Base-by-base conservation (phyloP, 2,329 filamentous ascomycete genomes). In the Diaporthe ilicicola region DNA sequence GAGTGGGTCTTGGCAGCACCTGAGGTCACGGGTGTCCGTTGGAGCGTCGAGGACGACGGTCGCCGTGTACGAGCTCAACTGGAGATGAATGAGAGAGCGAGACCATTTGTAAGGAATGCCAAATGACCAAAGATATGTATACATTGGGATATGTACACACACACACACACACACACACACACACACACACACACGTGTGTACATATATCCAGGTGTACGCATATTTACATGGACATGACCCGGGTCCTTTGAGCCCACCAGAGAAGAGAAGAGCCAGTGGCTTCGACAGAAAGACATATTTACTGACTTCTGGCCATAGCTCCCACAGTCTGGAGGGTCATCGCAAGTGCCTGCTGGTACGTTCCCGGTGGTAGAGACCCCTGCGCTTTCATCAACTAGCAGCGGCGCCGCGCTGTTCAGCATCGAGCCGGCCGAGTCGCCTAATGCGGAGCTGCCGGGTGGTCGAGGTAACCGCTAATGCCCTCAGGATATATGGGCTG, bases 11-110 rank as follows among this genome's bases (percentile, higher is more conserved):
- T 81, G 1, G 86, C 88, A 61, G 88, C 90, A 0, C 88, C 87
- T 1, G 77, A 81, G 1, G 82, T 88, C 9, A 88, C 92, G 56
- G 76, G 80, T 10, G 83, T 84, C 15, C 85, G 90, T 24, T 93
- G 91, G 91, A 78, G 83, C 8, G 83, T 89, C 27, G 91, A 93
- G 75, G 84, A 86, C 22, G 86, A 88, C 59, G 87, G 89, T 48
- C 84, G 82, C 44, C 76, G 81, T 8, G 80, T 81, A 22, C 80
- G 85, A 32, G 81, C 84, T 10, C 80, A 81, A 37, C 79, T 82
- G 55, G 85, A 87, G 42, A 81, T 84, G 34, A 81, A 82, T 24
- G 86, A 88, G 75, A 79, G 83, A 62, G 82, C 84, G 70, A 80
- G 81, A 51, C 78, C 80, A 64, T 83, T 81, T 78, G 82, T 84